Evolutionary conservation across 306 rosid species (phyloP), one percentile per base, ranked within the genome.

Genomic region (Sicyos baderoa): DNA sequence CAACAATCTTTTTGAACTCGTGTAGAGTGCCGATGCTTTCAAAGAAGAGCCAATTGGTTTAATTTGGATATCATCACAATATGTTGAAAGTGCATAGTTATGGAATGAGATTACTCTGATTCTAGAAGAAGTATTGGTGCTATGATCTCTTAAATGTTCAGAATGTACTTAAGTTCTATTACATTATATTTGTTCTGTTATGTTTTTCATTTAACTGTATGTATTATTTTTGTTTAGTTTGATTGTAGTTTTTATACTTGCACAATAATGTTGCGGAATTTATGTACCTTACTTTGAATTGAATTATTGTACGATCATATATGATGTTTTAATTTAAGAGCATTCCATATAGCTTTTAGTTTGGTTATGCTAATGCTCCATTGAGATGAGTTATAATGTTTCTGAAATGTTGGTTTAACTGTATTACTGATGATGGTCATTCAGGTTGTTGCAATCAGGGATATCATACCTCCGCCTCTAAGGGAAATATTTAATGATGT

Each of bases 401-500:
- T 42, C 14, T 65, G 18, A 12, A 27, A 45, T 45, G 54, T 22
- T 22, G 18, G 76, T 11, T 53, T 66, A 64, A 32, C 27, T 27
- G 27, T 21, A 70, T 53, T 37, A 9, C 54, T 42, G 19, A 7
- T 9, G 7, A 64, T 74, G 74, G 52, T 25, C 53, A 14, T 83
- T 78, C 78, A 86, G 96, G 96, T 91, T 64, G 96, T 91, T 59
- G 96, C 97, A 16, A 87, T 91, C 69, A 83, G 96, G 84, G 97
- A 91, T 78, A 91, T 91, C 54, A 84, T 91, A 70, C 97, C 97
- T 49, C 97, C 97, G 4, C 96, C 97, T 42, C 90, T 78, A 73
- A 86, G 96, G 82, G 85, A 58, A 76, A 70, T 21, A 3, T 91
- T 91, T 66, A 89, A 91, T 63, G 97, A 91, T 81, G 97, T 91